Conservation (phyloP, 2,329 filamentous ascomycete genomes). For the Lasiodiplodia theobromae region DNA sequence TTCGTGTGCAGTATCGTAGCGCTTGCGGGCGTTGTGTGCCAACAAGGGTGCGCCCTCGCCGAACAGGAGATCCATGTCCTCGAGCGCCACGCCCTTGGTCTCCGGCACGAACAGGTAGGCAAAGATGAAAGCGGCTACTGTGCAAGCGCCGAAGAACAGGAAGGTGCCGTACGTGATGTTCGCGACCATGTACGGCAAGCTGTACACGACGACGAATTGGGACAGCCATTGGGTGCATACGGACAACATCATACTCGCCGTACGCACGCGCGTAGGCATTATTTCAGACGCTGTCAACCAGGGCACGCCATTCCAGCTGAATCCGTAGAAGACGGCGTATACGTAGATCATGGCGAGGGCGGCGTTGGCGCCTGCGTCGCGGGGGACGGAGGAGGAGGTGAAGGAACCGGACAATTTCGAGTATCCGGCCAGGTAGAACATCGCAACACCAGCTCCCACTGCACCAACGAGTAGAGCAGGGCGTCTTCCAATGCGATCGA, state of each 20-base stretch:
- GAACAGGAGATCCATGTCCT: conserved; percentile 72
- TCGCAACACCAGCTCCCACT: conserved; percentile 65
- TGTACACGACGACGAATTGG: conserved; percentile 74
- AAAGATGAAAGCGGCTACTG: conserved; percentile 69
- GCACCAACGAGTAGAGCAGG: conserved; percentile 69
- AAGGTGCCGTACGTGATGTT: conserved; percentile 67
- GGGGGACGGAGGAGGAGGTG: conserved; percentile 60
- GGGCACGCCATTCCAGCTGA: conserved; percentile 71
- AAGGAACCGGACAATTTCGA: conserved; percentile 66
- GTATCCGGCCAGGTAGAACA: conserved; percentile 77
- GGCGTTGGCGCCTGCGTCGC: conserved; percentile 67
- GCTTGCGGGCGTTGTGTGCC: conserved; percentile 26
- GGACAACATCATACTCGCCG: conserved; percentile 72
- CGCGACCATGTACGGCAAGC: conserved; percentile 71
- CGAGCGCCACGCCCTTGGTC: conserved; percentile 69
- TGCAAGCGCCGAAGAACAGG: conserved; percentile 72
- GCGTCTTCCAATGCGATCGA: conserved; percentile 72
- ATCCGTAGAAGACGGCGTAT: conserved; percentile 68
- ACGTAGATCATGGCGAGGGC: conserved; percentile 76
- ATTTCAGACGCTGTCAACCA: conserved; percentile 78
- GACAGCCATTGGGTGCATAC: conserved; percentile 77
- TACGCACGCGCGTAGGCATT: conserved; percentile 69
- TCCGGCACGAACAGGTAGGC: conserved; percentile 73
- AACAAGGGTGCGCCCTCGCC: conserved; percentile 46
- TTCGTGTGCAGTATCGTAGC: conserved; percentile 30